Percentiles rank a stretch among this genome's conserved stretches.
Conservation (phyloP, 345 rosid species). For the Punica granatum region DNA sequence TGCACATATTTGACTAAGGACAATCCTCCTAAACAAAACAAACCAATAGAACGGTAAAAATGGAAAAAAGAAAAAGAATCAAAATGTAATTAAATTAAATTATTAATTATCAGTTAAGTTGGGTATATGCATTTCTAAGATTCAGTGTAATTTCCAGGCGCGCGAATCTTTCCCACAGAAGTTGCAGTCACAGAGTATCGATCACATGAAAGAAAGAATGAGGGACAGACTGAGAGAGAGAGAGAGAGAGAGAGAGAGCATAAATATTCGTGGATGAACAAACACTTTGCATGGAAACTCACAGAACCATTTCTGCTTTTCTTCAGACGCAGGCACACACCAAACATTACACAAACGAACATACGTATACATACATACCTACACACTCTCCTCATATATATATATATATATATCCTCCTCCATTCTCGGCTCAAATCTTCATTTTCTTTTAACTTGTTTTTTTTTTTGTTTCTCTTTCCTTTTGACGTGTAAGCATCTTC, state of each 20-base stretch:
- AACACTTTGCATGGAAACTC: constrained; percentile 2
- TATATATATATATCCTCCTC: too few relatives aligned
- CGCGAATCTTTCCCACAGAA: not conserved
- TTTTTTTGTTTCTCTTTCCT: too few relatives aligned
- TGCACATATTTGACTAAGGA: too few relatives aligned
- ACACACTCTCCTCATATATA: not conserved
- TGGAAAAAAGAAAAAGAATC: too few relatives aligned
- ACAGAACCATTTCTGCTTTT: not conserved
- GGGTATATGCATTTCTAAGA: not conserved
- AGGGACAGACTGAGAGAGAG: not conserved
- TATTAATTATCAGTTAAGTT: too few relatives aligned
- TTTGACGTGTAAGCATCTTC: too few relatives aligned
- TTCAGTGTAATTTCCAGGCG: constrained; percentile 4
- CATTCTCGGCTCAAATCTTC: too few relatives aligned
- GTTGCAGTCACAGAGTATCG: not conserved
- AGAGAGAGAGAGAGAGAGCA: not conserved
- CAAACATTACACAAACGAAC: not conserved
- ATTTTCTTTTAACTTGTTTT: too few relatives aligned
- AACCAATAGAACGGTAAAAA: too few relatives aligned
- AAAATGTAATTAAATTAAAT: too few relatives aligned
- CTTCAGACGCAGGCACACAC: too few relatives aligned
- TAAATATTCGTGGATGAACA: not conserved
- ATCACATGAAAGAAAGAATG: not conserved
- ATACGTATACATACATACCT: not conserved
- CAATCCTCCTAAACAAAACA: too few relatives aligned